Evolutionary conservation across 176 grass and related monocot species (phyloP), one percentile per base, ranked within the genome.

Genomic region (Triticum dicoccoides): DNA sequence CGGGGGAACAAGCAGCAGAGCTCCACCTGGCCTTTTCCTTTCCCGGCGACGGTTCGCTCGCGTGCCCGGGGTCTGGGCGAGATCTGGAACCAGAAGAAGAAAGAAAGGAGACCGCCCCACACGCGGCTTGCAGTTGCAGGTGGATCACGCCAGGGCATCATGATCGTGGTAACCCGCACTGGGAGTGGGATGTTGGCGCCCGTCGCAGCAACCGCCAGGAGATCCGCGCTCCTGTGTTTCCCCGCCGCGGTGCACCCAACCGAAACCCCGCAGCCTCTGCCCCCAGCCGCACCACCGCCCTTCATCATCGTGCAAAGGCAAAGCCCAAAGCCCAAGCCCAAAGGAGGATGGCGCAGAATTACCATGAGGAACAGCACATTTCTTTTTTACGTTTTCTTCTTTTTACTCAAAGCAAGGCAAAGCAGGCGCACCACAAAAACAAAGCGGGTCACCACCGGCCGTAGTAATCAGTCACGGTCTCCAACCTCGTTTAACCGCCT

Each of bases 151-250:
- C 24, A 78, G 62, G 25, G 30, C 41, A 72, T 20, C 34, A 80
- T 70, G 4, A 72, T 24, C 33, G 61, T 70, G 4, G 80, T 34
- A 59, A 6, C 9, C 29, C 24, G 45, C 23, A 59, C 32, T 84
- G 32, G 14, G 51, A 54, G 49, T 17, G 49, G 49, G 79, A 78
- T 86, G 84, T 39, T n/a, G 84, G 75, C 30, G 34, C 23, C 47
- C 3, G 61, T 18, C 18, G 42, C 18, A 59, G 84, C 80, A 86
- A 58, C 30, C 65, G 2, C 38, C 79, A 78, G 79, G 79, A 86
- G 84, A 90, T 90, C 64, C 25, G 73, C 64, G 84, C 84, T 78
- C 73, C 51, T 78, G 81, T 88, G 89, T 85, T 91, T 88, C 86
- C 86, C 77, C 77, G 30, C 12, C 15, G 20, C n/a, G 10, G 38